Evolutionary conservation across 306 rosid genomes (phyloP).

Genomic region (Prunus padus): DNA sequence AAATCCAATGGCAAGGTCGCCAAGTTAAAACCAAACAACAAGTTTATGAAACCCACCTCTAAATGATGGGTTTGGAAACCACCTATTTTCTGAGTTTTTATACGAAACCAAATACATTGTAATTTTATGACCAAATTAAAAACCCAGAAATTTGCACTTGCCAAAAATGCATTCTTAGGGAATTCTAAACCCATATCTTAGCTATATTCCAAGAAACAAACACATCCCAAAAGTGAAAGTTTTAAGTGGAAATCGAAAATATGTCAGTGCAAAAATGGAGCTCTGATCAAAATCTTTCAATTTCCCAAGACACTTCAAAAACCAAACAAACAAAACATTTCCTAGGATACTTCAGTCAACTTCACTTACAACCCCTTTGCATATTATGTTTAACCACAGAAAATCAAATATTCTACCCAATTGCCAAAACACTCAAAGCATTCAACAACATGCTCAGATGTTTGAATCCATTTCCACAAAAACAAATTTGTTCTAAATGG

Average conservation of each 20-base stretch:
- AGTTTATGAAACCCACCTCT: background rate
- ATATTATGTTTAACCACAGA: too few species aligned
- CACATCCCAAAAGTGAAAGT: too few species aligned
- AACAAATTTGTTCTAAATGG: too few species aligned
- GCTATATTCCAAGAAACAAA: too few species aligned
- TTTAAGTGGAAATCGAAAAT: background rate
- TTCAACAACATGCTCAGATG: too few species aligned
- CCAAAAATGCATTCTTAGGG: background rate
- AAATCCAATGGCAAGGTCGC: background rate
- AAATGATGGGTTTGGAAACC: background rate
- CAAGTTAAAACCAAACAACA: background rate
- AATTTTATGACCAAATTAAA: background rate
- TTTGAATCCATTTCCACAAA: too few species aligned
- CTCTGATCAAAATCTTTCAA: background rate
- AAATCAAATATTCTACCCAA: too few species aligned
- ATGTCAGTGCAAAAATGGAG: background rate
- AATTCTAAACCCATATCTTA: too few species aligned
- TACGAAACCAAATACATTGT: background rate
- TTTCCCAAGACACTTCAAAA: background rate
- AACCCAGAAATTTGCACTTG: background rate
- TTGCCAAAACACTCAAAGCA: too few species aligned
- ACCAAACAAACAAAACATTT: background rate
- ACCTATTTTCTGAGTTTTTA: background rate
- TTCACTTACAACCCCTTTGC: too few species aligned
- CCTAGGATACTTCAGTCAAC: background rate